phyloP scores from a whole-genome alignment of 176 grass and related monocot species.

The Microstegium vimineum region DNA sequence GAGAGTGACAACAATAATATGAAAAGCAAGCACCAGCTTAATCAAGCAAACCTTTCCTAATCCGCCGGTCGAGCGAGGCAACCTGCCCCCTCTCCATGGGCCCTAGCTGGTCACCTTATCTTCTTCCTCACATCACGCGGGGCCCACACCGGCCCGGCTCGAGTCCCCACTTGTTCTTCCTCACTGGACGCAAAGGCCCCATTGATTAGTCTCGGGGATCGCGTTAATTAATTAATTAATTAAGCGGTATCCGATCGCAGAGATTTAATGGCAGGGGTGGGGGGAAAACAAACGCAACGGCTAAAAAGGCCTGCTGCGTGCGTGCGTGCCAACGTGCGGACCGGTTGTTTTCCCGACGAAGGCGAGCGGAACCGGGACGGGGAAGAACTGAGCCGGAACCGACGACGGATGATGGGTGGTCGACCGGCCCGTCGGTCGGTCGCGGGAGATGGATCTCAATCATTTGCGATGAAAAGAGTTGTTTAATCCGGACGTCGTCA shows the following conservation, averaged over 20 bases:
- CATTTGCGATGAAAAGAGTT: constrained; percentile 15
- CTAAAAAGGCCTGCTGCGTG: neutral
- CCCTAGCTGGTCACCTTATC: constrained; percentile 35
- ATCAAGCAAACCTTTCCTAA: constrained; percentile 15
- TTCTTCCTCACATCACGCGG: constrained; percentile 40
- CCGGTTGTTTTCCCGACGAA: constrained; percentile 26
- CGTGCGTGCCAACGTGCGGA: neutral
- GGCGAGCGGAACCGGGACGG: neutral
- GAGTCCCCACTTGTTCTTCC: no score
- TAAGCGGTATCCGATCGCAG: neutral
- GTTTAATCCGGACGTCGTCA: constrained; percentile 20
- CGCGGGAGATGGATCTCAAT: constrained; percentile 28
- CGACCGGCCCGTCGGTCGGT: neutral
- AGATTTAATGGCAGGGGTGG: constrained; percentile 3
- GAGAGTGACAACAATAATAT: constrained; percentile 3
- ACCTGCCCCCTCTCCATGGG: neutral
- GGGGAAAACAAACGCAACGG: neutral
- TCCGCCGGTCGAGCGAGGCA: neutral
- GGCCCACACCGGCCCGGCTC: constrained; percentile 22
- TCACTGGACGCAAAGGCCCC: no score
- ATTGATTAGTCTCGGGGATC: neutral
- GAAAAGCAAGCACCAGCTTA: constrained; percentile 19
- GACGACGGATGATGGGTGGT: neutral
- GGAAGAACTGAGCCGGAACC: no score
- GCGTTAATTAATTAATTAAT: no score